Percentiles rank a stretch among this genome's conserved stretches.
Conservation (phyloP, 2,329 filamentous ascomycete species). For the Diaporthe helianthi region DNA sequence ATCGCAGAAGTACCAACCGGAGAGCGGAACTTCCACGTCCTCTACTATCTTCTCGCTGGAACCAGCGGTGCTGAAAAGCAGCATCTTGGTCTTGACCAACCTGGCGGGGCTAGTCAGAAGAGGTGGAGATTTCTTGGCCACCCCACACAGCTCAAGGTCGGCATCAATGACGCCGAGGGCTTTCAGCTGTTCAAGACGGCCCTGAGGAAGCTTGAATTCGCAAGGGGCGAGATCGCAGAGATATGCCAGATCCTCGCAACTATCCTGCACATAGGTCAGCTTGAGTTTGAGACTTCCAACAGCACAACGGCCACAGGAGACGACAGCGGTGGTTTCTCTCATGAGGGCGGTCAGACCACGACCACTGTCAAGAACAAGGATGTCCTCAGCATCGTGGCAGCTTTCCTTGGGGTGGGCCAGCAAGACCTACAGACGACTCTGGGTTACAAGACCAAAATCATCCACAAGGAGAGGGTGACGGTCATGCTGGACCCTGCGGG, state of each 20-base stretch:
- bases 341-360: conserved; percentile 86
- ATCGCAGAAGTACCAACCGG: conserved; percentile 93
- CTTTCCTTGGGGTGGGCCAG: conserved; percentile 88
- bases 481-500: conserved; percentile 95
- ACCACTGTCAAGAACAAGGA: conserved; percentile 96
- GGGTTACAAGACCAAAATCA: conserved; percentile 95
- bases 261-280: conserved; percentile 96
- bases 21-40: conserved; percentile 93
- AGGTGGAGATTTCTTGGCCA: conserved; percentile 97
- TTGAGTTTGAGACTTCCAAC: conserved; percentile 87
- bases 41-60: conserved; percentile 94
- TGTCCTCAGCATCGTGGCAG: conserved; percentile 81
- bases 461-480: conserved; percentile 95
- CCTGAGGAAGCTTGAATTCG: conserved; percentile 91
- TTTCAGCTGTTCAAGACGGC: conserved; percentile 99
- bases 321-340: conserved; percentile 94
- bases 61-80: conserved; percentile 89
- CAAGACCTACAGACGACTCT: conserved; percentile 85
- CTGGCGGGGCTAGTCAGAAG: conserved; percentile 64
- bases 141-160: conserved; percentile 94
- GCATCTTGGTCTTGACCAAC: conserved; percentile 73
- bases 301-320: conserved; percentile 81
- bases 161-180: conserved; percentile 93
- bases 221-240: conserved; percentile 90
- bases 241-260: conserved; percentile 93